Evolutionary conservation across 805 yeast species (phyloP).

Genomic region (Zygoascus biomembranicola): DNA sequence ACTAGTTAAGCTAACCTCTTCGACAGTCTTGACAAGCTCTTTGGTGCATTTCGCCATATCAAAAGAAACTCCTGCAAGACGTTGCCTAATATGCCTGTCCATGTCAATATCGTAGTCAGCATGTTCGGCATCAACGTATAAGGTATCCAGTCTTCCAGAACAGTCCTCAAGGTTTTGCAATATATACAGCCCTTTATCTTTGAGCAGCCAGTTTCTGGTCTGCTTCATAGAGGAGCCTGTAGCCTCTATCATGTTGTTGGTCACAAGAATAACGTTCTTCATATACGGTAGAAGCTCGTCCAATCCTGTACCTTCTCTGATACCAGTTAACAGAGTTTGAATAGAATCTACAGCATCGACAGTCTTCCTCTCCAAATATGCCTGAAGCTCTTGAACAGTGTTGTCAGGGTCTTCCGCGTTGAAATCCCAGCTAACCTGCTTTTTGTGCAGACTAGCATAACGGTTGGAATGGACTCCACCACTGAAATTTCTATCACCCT

Average conservation of each 20-base stretch:
- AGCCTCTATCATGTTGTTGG: constrained; percentile 82
- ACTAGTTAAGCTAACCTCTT: constrained; percentile 82
- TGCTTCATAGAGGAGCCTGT: constrained; percentile 83
- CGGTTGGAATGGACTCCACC: neutral
- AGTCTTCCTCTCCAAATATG: constrained; percentile 88
- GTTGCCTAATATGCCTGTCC: constrained; percentile 81
- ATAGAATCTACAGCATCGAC: constrained; percentile 85
- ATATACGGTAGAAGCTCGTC: constrained; percentile 69
- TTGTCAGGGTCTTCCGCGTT: constrained; percentile 84
- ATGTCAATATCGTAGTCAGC: constrained; percentile 46
- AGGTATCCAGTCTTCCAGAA: constrained; percentile 66
- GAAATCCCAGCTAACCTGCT: constrained; percentile 34
- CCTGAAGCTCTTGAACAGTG: constrained; percentile 72
- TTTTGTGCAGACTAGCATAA: constrained; percentile 7
- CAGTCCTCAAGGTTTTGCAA: constrained; percentile 82
- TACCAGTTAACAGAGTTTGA: constrained; percentile 59
- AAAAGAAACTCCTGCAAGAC: constrained; percentile 92
- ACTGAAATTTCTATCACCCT: neutral
- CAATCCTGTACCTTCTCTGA: constrained; percentile 50
- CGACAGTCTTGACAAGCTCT: constrained; percentile 91
- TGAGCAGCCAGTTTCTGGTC: constrained; percentile 72
- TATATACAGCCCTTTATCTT: constrained; percentile 88
- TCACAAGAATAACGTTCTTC: constrained; percentile 66
- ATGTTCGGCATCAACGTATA: constrained; percentile 40
- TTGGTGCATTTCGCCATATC: constrained; percentile 95